Conservation (phyloP, 140 eudicot species). For the Anethum foeniculum region DNA sequence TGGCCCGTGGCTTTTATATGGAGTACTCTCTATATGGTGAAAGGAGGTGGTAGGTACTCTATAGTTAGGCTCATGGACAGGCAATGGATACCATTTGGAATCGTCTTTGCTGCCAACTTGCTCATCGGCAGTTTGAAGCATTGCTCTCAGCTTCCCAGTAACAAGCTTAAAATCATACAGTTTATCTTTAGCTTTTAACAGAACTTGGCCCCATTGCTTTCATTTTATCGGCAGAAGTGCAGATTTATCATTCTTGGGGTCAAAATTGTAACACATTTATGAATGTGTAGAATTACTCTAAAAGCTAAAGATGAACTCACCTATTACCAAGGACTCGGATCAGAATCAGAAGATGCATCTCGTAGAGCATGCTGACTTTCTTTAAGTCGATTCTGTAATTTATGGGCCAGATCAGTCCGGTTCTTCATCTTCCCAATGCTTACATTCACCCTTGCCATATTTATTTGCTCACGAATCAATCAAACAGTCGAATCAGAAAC, state of each 20-base stretch:
- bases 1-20: constrained; percentile 54
- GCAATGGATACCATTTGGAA: too few relatives aligned
- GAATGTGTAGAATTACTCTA: not conserved
- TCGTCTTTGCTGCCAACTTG: too few relatives aligned
- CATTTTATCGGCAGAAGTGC: constrained; percentile 47
- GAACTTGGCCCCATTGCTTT: constrained; percentile 56
- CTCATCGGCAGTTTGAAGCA: constrained; percentile 59
- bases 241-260: not conserved
- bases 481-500: constrained; percentile 42
- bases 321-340: constrained; percentile 37
- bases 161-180: constrained; percentile 51
- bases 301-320: not conserved
- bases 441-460: constrained; percentile 55
- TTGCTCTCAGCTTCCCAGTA: constrained; percentile 56
- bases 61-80: too few relatives aligned
- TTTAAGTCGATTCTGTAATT: constrained; percentile 41
- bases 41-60: too few relatives aligned
- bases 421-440: constrained; percentile 54
- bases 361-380: constrained; percentile 61
- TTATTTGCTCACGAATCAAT: constrained; percentile 57
- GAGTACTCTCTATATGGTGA: too few relatives aligned
- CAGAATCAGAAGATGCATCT: constrained; percentile 46
- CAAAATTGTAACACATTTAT: not conserved
- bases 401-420: constrained; percentile 36
- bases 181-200: constrained; percentile 46